Base-by-base conservation (phyloP, 1,139 yeast species). In the Yarrowia galli region DNA sequence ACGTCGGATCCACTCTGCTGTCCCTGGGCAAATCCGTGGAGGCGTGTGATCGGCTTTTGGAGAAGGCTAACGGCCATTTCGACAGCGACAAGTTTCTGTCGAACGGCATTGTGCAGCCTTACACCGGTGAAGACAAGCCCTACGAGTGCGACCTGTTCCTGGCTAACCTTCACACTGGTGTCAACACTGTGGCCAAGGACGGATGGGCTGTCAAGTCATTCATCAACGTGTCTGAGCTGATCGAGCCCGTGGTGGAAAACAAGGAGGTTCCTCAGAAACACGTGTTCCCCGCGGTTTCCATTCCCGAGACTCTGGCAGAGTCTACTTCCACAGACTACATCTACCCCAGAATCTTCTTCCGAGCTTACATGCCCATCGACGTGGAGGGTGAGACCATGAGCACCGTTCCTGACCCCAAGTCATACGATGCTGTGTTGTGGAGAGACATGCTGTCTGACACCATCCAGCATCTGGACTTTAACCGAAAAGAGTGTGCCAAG, bases 401-500 rank as follows among this genome's bases (percentile, higher is more conserved):
- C 69, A 91, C 98, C 0, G 91, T 91, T 4, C 97, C 98, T 0
- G 80, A 85, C 2, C 82, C 85, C 25, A 83, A 83, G 6, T 80
- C 89, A 0, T 88, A 88, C 74, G 82, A 82, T 38, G 86, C 88
- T 4, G 78, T 91, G 67, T 77, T 95, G 54, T 83, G 92, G 73
- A 85, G 91, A 71, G 99, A 96, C 75, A 79, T 91, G 35, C 82
- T 89, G 36, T 84, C 85, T 67, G 98, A 93, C 76, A 80, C 91
- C 53, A 85, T 93, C 70, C 87, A 89, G 69, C 87, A 89, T 72
- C 81, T 95, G 80, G 97, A 95, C 70, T 95, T 91, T 80, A 95
- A 95, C 79, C 88, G 97, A 75, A 87, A 86, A 68, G 97, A 92
- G 73, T 96, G 92, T 10, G 88, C 97, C 0, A 87, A 91, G 69